These are phyloP conservation scores for Exophiala oligosperma DNA, from an alignment of 2,329 filamentous ascomycete species.

Conservation along the genomic window DNA sequence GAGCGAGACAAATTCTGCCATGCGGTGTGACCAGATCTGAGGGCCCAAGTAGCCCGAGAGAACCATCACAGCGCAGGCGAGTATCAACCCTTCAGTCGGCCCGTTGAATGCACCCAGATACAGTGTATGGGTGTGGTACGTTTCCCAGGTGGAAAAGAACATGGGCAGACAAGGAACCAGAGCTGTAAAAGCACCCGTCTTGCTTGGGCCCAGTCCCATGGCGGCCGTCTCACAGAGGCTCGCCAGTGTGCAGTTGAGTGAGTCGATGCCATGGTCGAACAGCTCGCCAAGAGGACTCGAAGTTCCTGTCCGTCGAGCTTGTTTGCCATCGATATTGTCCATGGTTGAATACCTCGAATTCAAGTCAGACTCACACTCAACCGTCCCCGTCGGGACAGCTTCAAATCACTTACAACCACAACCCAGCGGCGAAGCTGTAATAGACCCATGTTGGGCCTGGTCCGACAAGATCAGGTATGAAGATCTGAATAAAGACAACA, in stretches of 20 bases:
- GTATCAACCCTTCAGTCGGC: slow-evolving; percentile 89
- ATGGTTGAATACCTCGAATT: slow-evolving; percentile 76
- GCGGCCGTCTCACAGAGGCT: slow-evolving; percentile 88
- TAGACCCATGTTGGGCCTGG: slow-evolving; percentile 90
- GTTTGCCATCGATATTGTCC: slow-evolving; percentile 98
- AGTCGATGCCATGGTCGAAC: slow-evolving; percentile 98
- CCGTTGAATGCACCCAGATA: slow-evolving; percentile 97
- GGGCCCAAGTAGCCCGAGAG: slow-evolving; percentile 86
- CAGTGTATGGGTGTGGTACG: slow-evolving; percentile 95
- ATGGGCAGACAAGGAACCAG: slow-evolving; percentile 90
- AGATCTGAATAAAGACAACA: slow-evolving; percentile 71
- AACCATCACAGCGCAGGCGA: slow-evolving; percentile 84
- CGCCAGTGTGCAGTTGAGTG: slow-evolving; percentile 91
- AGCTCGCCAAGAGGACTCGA: slow-evolving; percentile 94
- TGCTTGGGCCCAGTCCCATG: slow-evolving; percentile 84
- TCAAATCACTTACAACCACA: slow-evolving; percentile 74
- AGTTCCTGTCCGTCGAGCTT: slow-evolving; percentile 89
- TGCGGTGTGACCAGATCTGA: slow-evolving; percentile 76
- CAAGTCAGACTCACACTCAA: neutral
- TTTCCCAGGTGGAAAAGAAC: slow-evolving; percentile 99
- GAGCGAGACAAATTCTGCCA: slow-evolving; percentile 68
- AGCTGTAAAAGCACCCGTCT: slow-evolving; percentile 85
- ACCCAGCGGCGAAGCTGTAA: slow-evolving; percentile 89
- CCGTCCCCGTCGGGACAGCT: neutral
- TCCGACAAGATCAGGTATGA: slow-evolving; percentile 86